Evolutionary conservation across 805 yeast species (phyloP).

Genomic region (Hanseniaspora lachancei): DNA sequence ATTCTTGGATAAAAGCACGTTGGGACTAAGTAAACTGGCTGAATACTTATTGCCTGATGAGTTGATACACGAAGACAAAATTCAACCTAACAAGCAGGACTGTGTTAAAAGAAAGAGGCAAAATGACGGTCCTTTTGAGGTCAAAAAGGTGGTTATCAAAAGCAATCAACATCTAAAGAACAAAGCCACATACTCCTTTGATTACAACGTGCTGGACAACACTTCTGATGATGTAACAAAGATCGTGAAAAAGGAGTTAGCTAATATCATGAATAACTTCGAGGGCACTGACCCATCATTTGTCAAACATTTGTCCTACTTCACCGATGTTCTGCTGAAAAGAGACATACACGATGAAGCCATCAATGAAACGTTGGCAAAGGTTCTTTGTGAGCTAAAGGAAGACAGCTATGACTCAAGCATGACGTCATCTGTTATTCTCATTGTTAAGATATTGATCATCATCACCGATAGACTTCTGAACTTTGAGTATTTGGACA

Average conservation of each 20-base stretch:
- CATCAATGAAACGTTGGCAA: not conserved
- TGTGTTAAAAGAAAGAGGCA: not conserved
- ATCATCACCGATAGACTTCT: not conserved
- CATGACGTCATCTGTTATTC: conserved; percentile 6
- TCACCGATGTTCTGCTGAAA: not conserved
- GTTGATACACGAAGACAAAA: not conserved
- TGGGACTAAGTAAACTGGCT: not conserved
- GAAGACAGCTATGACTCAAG: not conserved
- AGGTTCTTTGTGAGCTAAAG: not conserved
- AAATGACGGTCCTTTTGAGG: not conserved
- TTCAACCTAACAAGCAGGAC: not conserved
- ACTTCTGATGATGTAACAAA: not conserved
- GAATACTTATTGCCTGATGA: not conserved
- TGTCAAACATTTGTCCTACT: not conserved
- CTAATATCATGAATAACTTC: not conserved
- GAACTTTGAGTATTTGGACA: conserved; percentile 10
- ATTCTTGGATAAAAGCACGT: not conserved
- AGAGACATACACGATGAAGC: not conserved
- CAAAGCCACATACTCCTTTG: not conserved
- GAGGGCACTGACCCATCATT: not conserved
- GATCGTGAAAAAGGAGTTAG: not conserved
- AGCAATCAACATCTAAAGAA: not conserved
- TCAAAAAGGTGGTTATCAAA: not conserved
- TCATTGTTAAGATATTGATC: not conserved
- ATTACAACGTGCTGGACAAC: not conserved